Base-by-base conservation (phyloP, 148 eudicot species). In the Persicaria maculosa region DNA sequence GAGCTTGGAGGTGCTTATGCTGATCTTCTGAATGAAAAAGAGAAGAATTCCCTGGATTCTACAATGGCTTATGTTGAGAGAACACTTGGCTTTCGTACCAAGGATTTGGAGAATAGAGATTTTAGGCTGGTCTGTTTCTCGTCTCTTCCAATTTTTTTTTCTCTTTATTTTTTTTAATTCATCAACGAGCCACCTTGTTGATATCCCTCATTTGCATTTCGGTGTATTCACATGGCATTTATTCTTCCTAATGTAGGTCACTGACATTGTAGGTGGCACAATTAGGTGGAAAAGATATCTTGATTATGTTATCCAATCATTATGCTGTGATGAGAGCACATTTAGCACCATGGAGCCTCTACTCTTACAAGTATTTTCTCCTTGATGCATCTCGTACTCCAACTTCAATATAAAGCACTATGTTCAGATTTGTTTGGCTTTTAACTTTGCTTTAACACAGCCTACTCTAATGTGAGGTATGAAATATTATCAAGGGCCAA, bases 1-100 rank as follows among this genome's bases (percentile, higher is more conserved):
- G 92, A 94, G 83, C 67, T 87, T 67, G 98, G 98, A 70, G 98
- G 98, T 44, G 98, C 98, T 61, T 94, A 89, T 82, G 98, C 97
- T 53, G 98, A 94, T 78, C 93, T 94, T 61, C 77, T 94, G 77
- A 94, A 94, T 74, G 97, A 88, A 75, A 88, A 86, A 79, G 97
- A 97, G 77, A 94, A 94, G 81, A 97, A 97, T 81, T 91, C 98
- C 14, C 88, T 97, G 15, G 85, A 83, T 20, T 88, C 88, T 77
- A 94, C 89, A 79, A 93, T 93, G 98, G 97, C 83, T 72, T 94
- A 94, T 84, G 98, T 92, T 73, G 92, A 91, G 81, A 91, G 98
- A 81, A 88, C 96, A 67, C 90, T 91, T 45, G 98, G 98, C 54
- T 91, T 94, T 78, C 93, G 93, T 70, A 90, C 98, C 47, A 85